phyloP scores from a whole-genome alignment of 169 alveolate species.

The Eimeria necatrix region DNA sequence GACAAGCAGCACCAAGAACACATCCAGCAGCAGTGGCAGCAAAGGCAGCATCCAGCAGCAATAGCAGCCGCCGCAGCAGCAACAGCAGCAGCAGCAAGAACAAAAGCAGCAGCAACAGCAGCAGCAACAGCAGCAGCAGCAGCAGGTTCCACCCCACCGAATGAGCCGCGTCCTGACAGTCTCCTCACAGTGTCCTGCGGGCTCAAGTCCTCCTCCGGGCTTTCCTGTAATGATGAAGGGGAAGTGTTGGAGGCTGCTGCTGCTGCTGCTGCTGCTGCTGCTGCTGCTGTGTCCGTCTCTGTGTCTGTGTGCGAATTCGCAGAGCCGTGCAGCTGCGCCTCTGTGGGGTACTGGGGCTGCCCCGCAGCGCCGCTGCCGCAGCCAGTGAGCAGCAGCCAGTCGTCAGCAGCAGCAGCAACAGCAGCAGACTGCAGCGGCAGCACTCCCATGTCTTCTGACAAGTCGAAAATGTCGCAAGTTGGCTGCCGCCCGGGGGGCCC shows the following conservation, averaged over 20 bases:
- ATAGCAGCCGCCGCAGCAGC: neutral
- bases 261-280: constrained; percentile 4
- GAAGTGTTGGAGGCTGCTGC: neutral
- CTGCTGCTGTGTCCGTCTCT: neutral
- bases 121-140: constrained; percentile 33
- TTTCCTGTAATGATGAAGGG: no score
- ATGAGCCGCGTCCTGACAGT: neutral
- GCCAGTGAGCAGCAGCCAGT: constrained; percentile 48
- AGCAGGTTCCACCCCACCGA: neutral
- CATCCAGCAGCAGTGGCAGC: constrained; percentile 26
- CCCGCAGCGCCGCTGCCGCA: neutral
- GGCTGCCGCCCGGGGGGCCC: neutral
- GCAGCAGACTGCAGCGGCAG: constrained; percentile 47
- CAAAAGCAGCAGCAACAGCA: constrained; percentile 16
- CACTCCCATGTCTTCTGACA: neutral
- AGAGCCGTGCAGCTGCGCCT: neutral
- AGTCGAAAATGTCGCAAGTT: constrained; percentile 9
- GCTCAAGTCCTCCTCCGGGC: neutral
- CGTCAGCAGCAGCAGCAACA: constrained; percentile 5
- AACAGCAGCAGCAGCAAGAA: neutral
- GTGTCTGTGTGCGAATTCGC: neutral
- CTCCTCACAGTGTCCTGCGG: neutral
- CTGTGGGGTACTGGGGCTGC: neutral
- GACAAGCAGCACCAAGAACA: neutral
- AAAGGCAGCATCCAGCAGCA: neutral